Evolutionary conservation across 2,329 filamentous ascomycete species (phyloP).

Genomic region (Metarhizium album): DNA sequence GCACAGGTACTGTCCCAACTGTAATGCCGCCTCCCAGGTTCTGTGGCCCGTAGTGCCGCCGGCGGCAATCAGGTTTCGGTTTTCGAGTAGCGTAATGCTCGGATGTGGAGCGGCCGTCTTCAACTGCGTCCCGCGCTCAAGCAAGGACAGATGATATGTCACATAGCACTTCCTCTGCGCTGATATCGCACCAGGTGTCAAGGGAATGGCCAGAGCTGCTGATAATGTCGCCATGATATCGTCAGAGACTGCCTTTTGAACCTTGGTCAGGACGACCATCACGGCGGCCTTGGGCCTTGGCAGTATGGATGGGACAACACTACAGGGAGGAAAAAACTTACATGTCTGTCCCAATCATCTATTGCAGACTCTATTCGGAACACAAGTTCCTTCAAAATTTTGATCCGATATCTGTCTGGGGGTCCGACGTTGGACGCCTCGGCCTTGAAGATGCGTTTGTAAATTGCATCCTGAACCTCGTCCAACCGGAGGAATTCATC

Average conservation of each 20-base stretch:
- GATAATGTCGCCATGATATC: slow-evolving; percentile 62
- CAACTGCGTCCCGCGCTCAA: slow-evolving; percentile 8
- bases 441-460: slow-evolving; percentile 54
- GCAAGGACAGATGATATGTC: slow-evolving; percentile 48
- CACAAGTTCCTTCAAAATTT: slow-evolving; percentile 64
- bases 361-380: slow-evolving; percentile 62
- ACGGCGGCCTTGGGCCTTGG: not conserved
- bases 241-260: slow-evolving; percentile 66
- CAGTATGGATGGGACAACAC: not conserved
- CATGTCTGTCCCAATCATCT: slow-evolving; percentile 75
- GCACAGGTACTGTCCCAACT: slow-evolving; percentile 59
- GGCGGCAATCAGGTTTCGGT: slow-evolving; percentile 56
- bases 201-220: slow-evolving; percentile 49
- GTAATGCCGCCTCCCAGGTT: slow-evolving; percentile 73
- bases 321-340: slow-evolving; percentile 41
- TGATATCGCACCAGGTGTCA: slow-evolving; percentile 52
- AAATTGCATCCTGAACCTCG: slow-evolving; percentile 56
- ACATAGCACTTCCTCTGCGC: slow-evolving; percentile 66
- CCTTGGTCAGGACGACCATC: slow-evolving; percentile 14
- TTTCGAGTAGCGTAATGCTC: slow-evolving; percentile 56
- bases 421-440: slow-evolving; percentile 45
- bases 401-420: slow-evolving; percentile 57
- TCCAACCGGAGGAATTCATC: slow-evolving; percentile 45
- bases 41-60: slow-evolving; percentile 64
- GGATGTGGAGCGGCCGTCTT: slow-evolving; percentile 2